These are phyloP conservation scores for Pleurozium schreberi DNA, from an alignment of 225 moss, liverwort and hornwort genomes.

Conservation along the genomic window DNA sequence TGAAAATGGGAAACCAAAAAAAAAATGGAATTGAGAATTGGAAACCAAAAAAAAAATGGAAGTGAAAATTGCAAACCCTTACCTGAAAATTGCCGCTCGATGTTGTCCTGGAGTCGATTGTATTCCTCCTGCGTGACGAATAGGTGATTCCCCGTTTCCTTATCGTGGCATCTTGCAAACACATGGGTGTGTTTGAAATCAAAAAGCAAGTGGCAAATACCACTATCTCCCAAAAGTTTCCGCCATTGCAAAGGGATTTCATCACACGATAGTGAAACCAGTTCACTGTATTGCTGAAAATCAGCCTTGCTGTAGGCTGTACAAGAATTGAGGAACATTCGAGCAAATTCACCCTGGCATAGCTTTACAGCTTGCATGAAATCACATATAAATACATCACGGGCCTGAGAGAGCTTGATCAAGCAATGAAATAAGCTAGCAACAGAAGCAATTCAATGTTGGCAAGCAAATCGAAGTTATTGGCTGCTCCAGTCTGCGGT, in stretches of 20 bases:
- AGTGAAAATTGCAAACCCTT: no score
- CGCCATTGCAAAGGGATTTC: no score
- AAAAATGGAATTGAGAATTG: not conserved
- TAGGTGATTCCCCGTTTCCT: no score
- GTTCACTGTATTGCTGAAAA: no score
- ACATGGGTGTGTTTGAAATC: no score
- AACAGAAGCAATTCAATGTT: not conserved
- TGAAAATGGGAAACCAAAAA: no score
- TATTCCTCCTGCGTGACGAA: no score
- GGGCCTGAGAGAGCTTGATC: fast-evolving
- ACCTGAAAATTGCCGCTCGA: not conserved
- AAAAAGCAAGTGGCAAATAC: no score
- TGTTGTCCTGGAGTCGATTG: not conserved
- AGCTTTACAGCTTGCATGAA: not conserved
- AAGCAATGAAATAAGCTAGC: not conserved
- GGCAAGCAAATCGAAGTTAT: fast-evolving
- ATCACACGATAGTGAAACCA: no score
- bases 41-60: not conserved
- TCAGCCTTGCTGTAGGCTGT: no score
- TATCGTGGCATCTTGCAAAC: no score
- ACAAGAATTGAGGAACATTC: fast-evolving
- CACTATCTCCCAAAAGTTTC: fast-evolving
- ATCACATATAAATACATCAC: not conserved
- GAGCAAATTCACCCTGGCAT: not conserved
- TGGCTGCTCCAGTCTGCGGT: fast-evolving